These are phyloP conservation scores for Alternaria atra DNA, from an alignment of 2,329 filamentous ascomycete species.

Conservation along the genomic window DNA sequence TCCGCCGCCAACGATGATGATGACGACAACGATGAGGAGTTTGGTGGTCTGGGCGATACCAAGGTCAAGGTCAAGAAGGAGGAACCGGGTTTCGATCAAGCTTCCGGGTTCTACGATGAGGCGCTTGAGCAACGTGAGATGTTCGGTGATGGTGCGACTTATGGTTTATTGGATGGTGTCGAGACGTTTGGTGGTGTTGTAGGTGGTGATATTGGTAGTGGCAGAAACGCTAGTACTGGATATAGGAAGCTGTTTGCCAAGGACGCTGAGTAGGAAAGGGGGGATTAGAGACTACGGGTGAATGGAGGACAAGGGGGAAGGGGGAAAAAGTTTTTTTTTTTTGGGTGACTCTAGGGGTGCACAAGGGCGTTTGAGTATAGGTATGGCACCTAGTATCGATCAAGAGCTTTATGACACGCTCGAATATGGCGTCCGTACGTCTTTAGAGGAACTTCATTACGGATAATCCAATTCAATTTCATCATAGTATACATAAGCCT, in stretches of 20 bases:
- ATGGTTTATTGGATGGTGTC: background rate
- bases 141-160: background rate
- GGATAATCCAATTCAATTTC: background rate
- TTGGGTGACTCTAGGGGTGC: too few relatives aligned
- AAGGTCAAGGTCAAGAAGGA: background rate
- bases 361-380: background rate
- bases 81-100: slow-evolving; percentile 3
- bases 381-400: background rate
- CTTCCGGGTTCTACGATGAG: background rate
- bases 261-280: background rate
- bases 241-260: background rate
- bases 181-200: background rate
- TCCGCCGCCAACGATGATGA: background rate
- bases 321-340: background rate
- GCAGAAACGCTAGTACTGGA: background rate
- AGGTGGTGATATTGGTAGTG: background rate
- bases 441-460: background rate
- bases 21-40: slow-evolving; percentile 30
- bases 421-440: too few relatives aligned
- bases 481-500: too few relatives aligned
- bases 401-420: background rate
- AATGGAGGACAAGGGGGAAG: too few relatives aligned
- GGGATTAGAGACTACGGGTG: background rate
- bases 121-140: background rate
- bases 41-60: background rate